Evolutionary conservation across 352 stramenopile genomes (phyloP).

Genomic region (Globisporangium uncinulatum): DNA sequence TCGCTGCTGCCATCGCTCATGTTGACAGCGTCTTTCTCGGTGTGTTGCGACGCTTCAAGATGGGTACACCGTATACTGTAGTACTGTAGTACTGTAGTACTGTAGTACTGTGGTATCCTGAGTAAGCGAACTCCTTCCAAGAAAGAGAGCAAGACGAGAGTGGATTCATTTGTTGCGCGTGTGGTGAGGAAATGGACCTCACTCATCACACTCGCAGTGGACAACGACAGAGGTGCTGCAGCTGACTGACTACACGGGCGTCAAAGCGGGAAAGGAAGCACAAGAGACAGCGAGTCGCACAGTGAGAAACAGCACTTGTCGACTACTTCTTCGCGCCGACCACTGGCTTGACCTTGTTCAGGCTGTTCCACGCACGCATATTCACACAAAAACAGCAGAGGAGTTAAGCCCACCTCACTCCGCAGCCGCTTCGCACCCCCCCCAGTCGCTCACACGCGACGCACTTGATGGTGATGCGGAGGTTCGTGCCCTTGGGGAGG

Average conservation of each 20-base stretch:
- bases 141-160: neutral
- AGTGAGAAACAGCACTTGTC: neutral
- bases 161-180: no score
- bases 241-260: neutral
- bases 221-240: neutral
- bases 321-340: constrained; percentile 57
- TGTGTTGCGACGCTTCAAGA: no score
- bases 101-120: no score
- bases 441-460: constrained; percentile 7
- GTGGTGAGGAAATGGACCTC: no score
- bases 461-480: constrained; percentile 80
- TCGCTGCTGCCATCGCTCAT: constrained; percentile 2
- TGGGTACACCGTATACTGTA: no score
- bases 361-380: constrained; percentile 13
- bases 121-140: no score
- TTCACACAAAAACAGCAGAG: constrained; percentile 8
- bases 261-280: neutral
- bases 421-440: neutral
- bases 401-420: neutral
- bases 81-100: no score
- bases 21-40: neutral
- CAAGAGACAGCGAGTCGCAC: neutral
- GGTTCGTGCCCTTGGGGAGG: constrained; percentile 70
- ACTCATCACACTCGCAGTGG: no score
- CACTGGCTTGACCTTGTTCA: constrained; percentile 71